These are phyloP conservation scores for Ophiostoma himal-ulmi DNA, from an alignment of 2,329 filamentous ascomycete genomes.

Conservation along the genomic window DNA sequence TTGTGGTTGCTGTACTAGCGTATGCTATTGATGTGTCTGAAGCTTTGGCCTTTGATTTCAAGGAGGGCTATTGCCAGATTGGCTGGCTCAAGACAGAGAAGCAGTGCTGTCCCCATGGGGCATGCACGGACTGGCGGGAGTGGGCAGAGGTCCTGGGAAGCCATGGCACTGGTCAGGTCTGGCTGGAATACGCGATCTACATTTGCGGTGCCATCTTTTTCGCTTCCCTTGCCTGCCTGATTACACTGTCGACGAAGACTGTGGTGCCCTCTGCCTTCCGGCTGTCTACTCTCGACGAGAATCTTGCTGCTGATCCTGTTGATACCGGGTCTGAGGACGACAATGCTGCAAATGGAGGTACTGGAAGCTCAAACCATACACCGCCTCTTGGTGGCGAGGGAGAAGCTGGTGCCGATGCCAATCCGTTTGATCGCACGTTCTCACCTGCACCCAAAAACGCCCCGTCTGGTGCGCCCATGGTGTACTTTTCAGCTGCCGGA, in stretches of 20 bases:
- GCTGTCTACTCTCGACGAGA: conserved; percentile 85
- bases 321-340: conserved; percentile 35
- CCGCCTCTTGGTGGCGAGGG: neutral
- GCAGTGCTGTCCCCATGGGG: conserved; percentile 51
- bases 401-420: neutral
- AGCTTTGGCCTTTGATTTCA: conserved; percentile 78
- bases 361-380: neutral
- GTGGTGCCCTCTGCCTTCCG: conserved; percentile 84
- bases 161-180: conserved; percentile 44
- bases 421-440: conserved; percentile 9
- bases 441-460: conserved; percentile 11
- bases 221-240: conserved; percentile 64
- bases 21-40: conserved; percentile 88
- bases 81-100: conserved; percentile 71
- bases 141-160: conserved; percentile 49
- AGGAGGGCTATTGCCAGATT: conserved; percentile 73
- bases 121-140: conserved; percentile 51
- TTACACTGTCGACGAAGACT: conserved; percentile 88
- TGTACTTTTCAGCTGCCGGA: conserved; percentile 92
- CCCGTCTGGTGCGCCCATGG: conserved; percentile 53
- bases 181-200: conserved; percentile 75
- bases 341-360: conserved; percentile 29
- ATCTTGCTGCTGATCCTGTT: conserved; percentile 64
- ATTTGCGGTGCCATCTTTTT: conserved; percentile 65
- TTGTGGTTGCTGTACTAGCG: conserved; percentile 75